Evolutionary conservation across 2,329 filamentous ascomycete genomes (phyloP).

Genomic region (Epichloe baconii): DNA sequence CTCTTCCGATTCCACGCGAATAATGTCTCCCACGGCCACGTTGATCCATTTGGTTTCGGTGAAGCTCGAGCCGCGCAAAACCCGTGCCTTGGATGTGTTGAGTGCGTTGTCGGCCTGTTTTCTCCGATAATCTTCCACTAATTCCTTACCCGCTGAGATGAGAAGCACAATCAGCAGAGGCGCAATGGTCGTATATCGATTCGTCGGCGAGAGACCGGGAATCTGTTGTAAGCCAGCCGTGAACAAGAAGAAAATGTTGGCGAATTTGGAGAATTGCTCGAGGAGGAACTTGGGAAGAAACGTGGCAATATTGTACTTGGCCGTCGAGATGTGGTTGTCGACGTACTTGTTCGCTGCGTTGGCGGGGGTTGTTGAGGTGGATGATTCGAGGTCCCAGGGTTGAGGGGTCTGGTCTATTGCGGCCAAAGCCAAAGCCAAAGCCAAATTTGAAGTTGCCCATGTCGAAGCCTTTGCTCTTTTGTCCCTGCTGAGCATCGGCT

Average conservation of each 20-base stretch:
- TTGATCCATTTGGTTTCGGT: constrained; percentile 87
- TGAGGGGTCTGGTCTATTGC: constrained; percentile 74
- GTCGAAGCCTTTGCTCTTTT: constrained; percentile 46
- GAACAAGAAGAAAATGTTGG: constrained; percentile 98
- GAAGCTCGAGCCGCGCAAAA: constrained; percentile 74
- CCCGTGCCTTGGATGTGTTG: constrained; percentile 75
- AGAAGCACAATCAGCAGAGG: constrained; percentile 81
- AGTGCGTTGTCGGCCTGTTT: constrained; percentile 75
- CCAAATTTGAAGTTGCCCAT: constrained; percentile 82
- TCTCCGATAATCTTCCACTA: constrained; percentile 85
- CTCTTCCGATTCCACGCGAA: constrained; percentile 87
- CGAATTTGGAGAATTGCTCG: constrained; percentile 98
- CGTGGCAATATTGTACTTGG: constrained; percentile 89
- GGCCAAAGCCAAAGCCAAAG: constrained; percentile 52
- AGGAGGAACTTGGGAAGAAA: constrained; percentile 95
- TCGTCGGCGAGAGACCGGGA: constrained; percentile 86
- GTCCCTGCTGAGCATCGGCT: constrained; percentile 29
- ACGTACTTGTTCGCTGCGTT: constrained; percentile 83
- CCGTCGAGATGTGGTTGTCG: constrained; percentile 93
- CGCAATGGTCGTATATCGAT: constrained; percentile 89
- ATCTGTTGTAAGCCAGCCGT: constrained; percentile 92
- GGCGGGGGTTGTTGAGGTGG: constrained; percentile 89
- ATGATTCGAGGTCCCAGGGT: constrained; percentile 87
- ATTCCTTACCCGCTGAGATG: constrained; percentile 91
- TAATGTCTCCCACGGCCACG: constrained; percentile 80